Evolutionary conservation across 1,284 basidiomycete species (phyloP), one percentile per base, ranked within the genome.

Genomic region (Microbotryum saponariae): DNA sequence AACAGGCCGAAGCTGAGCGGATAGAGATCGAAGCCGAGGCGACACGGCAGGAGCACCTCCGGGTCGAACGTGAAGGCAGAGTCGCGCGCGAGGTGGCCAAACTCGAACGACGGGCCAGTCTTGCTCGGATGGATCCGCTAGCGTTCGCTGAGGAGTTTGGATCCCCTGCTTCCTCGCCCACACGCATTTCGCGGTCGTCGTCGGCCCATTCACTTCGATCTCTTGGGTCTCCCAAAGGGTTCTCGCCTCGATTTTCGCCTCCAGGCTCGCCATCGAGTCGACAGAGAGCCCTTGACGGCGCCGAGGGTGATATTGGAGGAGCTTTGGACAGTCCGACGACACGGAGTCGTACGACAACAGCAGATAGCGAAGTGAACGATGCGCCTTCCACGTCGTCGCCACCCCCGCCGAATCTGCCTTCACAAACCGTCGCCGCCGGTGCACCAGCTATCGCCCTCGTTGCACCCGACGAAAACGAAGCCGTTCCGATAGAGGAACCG

Each of bases 1-100:
- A 62, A 29, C 64, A 73, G 20, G 76, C 79, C 33, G 64, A 60
- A 45, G 68, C 68, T 20, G 64, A 63, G 10, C 25, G 29, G 49
- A 16, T 51, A 27, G 8, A 29, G 49, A 25, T 12, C 1, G 49
- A 51, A n/a, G 49, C 25, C 16, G 49, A 51, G 20, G 6, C 61
- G 65, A 1, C 60, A 59, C 46, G 37, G 16, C 37, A 42, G 37
- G 37, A 42, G 37, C 37, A 42, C 18, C 37, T 42, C 37, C 37
- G 37, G 4, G 37, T n/a, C 23, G 51, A 53, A 16, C n/a, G 33
- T 18, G 51, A 25, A 29, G 51, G 51, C 27, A 23, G 20, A 12
- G 66, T 68, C 21, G 54, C 53, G 47, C 55, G 62, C 20, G 61
- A 66, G 48, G 64, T 68, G 31, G 54, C 58, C 42, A 62, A 64